These are phyloP conservation scores for Salix purpurea DNA, from an alignment of 345 rosid species.

Conservation along the genomic window DNA sequence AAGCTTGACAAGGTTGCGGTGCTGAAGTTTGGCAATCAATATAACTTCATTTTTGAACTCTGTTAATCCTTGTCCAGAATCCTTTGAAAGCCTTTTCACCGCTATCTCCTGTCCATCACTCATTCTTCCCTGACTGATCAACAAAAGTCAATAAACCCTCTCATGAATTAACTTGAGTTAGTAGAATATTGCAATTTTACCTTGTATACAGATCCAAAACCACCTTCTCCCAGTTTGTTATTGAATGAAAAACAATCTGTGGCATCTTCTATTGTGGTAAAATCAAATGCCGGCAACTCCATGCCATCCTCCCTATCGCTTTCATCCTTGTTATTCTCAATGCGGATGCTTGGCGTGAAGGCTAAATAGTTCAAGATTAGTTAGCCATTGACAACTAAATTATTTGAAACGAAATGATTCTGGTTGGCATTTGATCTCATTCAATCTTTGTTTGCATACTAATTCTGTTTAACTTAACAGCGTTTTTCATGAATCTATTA, in stretches of 20 bases:
- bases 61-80: constrained; percentile 41
- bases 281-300: neutral
- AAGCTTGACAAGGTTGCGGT: constrained; percentile 47
- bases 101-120: constrained; percentile 42
- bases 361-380: constrained; percentile 11
- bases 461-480: neutral
- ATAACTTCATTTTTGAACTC: constrained; percentile 50
- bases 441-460: neutral
- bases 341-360: neutral
- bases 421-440: neutral
- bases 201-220: constrained; percentile 9
- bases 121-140: constrained; percentile 29
- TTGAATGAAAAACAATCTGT: neutral
- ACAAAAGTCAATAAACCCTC: neutral
- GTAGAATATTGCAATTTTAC: neutral
- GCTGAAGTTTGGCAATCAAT: constrained; percentile 45
- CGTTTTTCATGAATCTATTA: neutral
- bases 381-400: neutral
- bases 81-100: constrained; percentile 42
- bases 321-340: neutral
- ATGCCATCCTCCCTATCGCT: neutral
- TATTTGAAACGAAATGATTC: neutral
- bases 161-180: neutral
- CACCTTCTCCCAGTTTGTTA: constrained; percentile 10
- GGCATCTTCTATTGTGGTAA: neutral